These are phyloP conservation scores for Annulohypoxylon nitens DNA, from an alignment of 495 filamentous ascomycete genomes.

Conservation along the genomic window DNA sequence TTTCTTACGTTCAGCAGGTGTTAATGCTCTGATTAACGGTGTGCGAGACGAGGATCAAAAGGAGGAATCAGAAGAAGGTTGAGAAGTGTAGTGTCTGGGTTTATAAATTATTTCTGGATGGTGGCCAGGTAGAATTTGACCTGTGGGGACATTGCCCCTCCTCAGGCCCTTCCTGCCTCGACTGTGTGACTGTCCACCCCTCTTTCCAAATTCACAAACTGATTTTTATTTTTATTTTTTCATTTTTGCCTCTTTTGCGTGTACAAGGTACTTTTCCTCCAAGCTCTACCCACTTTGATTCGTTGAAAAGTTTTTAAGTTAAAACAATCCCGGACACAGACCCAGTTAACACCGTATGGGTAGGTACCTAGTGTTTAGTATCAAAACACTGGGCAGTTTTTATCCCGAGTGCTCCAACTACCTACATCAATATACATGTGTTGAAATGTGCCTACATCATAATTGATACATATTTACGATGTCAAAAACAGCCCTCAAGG, in stretches of 20 bases:
- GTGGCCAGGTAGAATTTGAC: constrained; percentile 49
- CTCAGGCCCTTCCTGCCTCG: constrained; percentile 41
- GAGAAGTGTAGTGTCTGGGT: constrained; percentile 42
- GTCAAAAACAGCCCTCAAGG: too few relatives aligned
- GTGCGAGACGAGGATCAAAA: constrained; percentile 51
- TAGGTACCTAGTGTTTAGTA: too few relatives aligned
- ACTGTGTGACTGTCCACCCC: constrained; percentile 41
- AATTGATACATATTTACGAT: too few relatives aligned
- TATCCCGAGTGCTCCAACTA: too few relatives aligned
- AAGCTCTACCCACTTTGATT: constrained; percentile 23
- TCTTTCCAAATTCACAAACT: constrained; percentile 51
- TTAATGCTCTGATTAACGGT: constrained; percentile 52
- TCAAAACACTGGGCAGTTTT: too few relatives aligned
- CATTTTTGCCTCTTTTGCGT: constrained; percentile 28
- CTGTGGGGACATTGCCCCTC: constrained; percentile 52
- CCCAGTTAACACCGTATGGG: neutral
- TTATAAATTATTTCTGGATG: constrained; percentile 48
- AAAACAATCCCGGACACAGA: constrained; percentile 18
- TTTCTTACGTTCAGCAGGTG: constrained; percentile 48
- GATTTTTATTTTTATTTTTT: constrained; percentile 39
- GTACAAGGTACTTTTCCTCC: constrained; percentile 21
- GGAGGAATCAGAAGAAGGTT: constrained; percentile 44
- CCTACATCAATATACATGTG: too few relatives aligned
- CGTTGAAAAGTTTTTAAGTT: constrained; percentile 31
- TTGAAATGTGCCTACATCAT: too few relatives aligned